These are phyloP conservation scores for Mycena pura DNA, from an alignment of 768 basidiomycete genomes.

Conservation along the genomic window DNA sequence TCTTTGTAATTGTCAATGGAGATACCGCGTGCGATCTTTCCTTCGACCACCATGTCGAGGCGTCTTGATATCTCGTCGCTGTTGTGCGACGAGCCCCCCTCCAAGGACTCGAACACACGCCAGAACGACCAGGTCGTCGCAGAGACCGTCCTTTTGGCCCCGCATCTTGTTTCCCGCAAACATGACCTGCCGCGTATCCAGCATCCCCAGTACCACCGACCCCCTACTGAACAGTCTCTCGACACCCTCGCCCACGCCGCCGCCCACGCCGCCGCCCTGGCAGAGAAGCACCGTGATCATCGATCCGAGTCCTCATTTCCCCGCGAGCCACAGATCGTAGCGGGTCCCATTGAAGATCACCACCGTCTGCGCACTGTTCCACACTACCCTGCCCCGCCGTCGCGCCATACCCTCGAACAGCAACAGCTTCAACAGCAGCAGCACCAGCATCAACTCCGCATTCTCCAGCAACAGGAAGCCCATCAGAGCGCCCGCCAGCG, in stretches of 20 bases:
- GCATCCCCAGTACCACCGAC: slow-evolving; percentile 24
- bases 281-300: slow-evolving; percentile 32
- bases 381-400: background rate
- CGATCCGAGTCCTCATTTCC: slow-evolving; percentile 11
- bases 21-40: slow-evolving; percentile 26
- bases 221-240: slow-evolving; percentile 19
- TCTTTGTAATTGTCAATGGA: slow-evolving; percentile 15
- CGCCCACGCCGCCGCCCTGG: slow-evolving; percentile 25
- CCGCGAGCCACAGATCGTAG: slow-evolving; percentile 3
- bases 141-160: slow-evolving; percentile 38
- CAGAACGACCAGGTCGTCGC: slow-evolving; percentile 27
- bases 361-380: slow-evolving; percentile 12
- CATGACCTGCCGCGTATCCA: slow-evolving; percentile 13
- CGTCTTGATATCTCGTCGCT: slow-evolving; percentile 81
- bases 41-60: slow-evolving; percentile 59
- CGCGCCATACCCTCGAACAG: slow-evolving; percentile 11
- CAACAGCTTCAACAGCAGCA: slow-evolving; percentile 30
- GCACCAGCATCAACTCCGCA: slow-evolving; percentile 26
- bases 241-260: slow-evolving; percentile 30
- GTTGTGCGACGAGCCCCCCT: slow-evolving; percentile 57
- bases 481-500: slow-evolving; percentile 23
- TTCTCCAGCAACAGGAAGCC: slow-evolving; percentile 30
- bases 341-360: slow-evolving; percentile 20
- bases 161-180: slow-evolving; percentile 36
- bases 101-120: slow-evolving; percentile 13